Evolutionary conservation across 176 grass and related monocot species (phyloP).

Genomic region (Phyllostachys edulis): DNA sequence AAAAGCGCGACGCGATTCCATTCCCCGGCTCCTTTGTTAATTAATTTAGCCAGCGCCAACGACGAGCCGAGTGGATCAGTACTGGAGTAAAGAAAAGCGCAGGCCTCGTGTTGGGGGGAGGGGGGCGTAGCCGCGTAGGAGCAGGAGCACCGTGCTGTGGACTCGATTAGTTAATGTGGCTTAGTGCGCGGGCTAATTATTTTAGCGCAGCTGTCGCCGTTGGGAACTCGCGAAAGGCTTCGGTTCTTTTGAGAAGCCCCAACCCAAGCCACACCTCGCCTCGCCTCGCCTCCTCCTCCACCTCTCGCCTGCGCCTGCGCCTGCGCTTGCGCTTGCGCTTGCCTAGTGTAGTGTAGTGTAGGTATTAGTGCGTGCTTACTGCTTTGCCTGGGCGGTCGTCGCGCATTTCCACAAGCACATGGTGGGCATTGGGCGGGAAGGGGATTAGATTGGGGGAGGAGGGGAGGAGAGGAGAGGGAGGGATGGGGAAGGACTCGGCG

Average conservation of each 20-base stretch:
- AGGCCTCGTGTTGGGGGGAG: not conserved
- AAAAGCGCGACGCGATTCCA: constrained; percentile 20
- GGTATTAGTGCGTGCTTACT: constrained; percentile 3
- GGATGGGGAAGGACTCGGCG: constrained; percentile 10
- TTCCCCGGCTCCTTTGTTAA: not conserved
- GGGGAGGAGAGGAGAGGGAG: not conserved
- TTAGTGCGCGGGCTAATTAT: constrained; percentile 41
- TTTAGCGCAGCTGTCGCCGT: constrained; percentile 46
- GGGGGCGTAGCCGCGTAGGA: not conserved
- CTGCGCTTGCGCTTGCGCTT: not conserved
- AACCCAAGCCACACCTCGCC: constrained; percentile 49
- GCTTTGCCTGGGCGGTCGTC: constrained; percentile 16
- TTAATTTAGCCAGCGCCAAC: not conserved
- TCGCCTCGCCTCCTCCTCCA: not conserved
- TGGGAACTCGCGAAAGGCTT: constrained; percentile 60
- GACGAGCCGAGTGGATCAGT: not conserved
- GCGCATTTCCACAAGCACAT: constrained; percentile 47
- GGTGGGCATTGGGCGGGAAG: constrained; percentile 34
- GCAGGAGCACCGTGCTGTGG: not conserved
- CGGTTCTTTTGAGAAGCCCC: constrained; percentile 80
- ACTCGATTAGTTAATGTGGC: not conserved
- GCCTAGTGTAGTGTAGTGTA: not conserved
- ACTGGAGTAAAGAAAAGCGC: not conserved
- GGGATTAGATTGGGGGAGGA: constrained; percentile 11
- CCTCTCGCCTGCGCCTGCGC: constrained; percentile 13